Base-by-base conservation (phyloP, 2,329 filamentous ascomycete genomes). In the Alternaria burnsii region DNA sequence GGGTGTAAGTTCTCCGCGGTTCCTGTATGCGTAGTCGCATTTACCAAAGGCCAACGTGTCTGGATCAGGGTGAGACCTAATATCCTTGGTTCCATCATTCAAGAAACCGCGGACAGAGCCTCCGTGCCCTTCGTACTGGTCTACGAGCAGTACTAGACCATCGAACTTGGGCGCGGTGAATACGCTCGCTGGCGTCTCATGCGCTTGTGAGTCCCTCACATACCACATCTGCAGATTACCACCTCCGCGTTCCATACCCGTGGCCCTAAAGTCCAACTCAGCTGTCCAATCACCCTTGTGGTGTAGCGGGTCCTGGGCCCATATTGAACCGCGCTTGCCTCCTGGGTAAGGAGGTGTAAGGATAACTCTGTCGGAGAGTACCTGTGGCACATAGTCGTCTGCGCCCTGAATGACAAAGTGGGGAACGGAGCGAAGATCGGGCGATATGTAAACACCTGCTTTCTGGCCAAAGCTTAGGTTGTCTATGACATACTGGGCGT, bases 141-240 rank as follows among this genome's bases (percentile, higher is more conserved):
- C 94, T 55, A 99, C 80, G 24, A 96, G 90, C 58, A 99, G 82
- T 34, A 88, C 94, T 68, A 99, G 82, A n/a, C 95, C 95, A 71
- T 98, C 94, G 72, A 97, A 99, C 69, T 87, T 88, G 55, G 88
- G 88, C 10, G 90, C 90, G 0, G 91, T 95, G 81, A 97, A 97
- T 69, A 97, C 88, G 79, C 92, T 96, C 66, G 87, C 86, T 24
- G 89, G 86, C 56, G 88, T 89, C 56, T 97, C 83, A 30, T 84
- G 82, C 61, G 84, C 80, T 68, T 87, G 81, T 32, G 91, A 91
- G 61, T 91, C 86, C 70, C 88, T 89, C 53, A 87, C 89, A 74
- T 96, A 92, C 95, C 95, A 99, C 72, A 99, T 85, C 79, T 98
- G 94, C 69, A 99, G 83, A 80, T 96, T 97, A 50, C 95, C 95